phyloP scores from a whole-genome alignment of 441 rosid genomes.

The Theobroma grandiflorum region DNA sequence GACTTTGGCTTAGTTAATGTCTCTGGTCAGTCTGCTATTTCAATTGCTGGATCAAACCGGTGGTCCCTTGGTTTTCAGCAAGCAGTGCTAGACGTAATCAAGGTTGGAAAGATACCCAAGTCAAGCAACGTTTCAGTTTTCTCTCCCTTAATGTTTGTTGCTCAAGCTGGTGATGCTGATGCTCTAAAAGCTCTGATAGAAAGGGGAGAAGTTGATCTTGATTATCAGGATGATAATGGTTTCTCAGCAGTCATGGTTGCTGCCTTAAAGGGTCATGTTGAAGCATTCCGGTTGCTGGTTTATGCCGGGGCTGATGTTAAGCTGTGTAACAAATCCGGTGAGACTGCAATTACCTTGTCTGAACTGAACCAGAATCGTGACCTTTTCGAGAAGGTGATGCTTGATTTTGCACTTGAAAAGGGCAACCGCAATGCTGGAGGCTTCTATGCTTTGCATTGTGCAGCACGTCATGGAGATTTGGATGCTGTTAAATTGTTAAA shows the following conservation, averaged over 20 bases:
- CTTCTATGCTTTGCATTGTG: conserved; percentile 91
- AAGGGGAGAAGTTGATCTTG: conserved; percentile 50
- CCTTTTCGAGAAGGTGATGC: conserved; percentile 92
- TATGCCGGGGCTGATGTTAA: conserved; percentile 91
- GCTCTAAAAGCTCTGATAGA: conserved; percentile 64
- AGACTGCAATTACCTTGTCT: conserved; percentile 80
- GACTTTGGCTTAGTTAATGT: conserved; percentile 77
- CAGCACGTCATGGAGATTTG: conserved; percentile 87
- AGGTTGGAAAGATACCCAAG: conserved; percentile 59
- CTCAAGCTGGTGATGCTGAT: conserved; percentile 73
- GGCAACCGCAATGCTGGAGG: conserved; percentile 77
- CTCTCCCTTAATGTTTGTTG: conserved; percentile 64
- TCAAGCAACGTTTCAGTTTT: conserved; percentile 67
- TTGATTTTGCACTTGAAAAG: conserved; percentile 86
- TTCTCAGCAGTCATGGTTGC: conserved; percentile 90
- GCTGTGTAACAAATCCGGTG: conserved; percentile 68
- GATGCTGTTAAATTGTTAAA: conserved; percentile 75
- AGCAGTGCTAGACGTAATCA: conserved; percentile 59
- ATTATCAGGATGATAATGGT: conserved; percentile 84
- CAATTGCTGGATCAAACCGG: conserved; percentile 58
- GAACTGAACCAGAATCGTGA: conserved; percentile 64
- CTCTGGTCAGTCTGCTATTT: conserved; percentile 55
- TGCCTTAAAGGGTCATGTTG: conserved; percentile 79
- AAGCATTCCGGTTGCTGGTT: conserved; percentile 76
- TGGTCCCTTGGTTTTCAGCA: conserved; percentile 80